Conservation (phyloP, 345 rosid genomes). For the Luvunga scandens region DNA sequence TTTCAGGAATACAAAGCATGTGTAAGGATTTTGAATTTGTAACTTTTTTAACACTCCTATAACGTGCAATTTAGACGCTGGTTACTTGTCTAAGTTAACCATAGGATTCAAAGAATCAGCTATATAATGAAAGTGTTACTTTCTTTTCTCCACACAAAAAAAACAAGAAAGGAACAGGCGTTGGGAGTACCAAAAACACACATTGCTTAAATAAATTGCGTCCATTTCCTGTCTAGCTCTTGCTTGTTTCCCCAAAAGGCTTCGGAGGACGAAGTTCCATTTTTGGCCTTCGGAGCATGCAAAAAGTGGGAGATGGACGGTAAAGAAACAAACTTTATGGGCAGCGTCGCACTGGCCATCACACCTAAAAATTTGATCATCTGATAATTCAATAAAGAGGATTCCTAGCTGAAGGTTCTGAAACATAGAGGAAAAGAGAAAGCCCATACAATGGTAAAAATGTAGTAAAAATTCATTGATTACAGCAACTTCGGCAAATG, state of each 20-base stretch:
- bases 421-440: background rate
- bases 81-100: too few relatives aligned
- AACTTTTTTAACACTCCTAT: too few relatives aligned
- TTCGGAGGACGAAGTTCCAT: background rate
- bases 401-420: background rate
- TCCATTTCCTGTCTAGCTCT: background rate
- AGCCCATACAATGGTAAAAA: background rate
- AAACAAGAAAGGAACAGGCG: too few relatives aligned
- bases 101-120: too few relatives aligned
- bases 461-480: constrained; percentile 11
- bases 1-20: too few relatives aligned
- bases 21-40: too few relatives aligned
- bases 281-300: background rate
- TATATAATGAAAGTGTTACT: too few relatives aligned
- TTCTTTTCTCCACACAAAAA: too few relatives aligned
- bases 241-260: background rate
- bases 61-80: too few relatives aligned
- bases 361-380: background rate
- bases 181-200: too few relatives aligned
- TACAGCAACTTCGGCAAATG: constrained; percentile 11
- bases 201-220: too few relatives aligned
- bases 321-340: background rate
- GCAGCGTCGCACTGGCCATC: background rate
- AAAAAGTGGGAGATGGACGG: background rate
- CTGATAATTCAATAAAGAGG: background rate